These are phyloP conservation scores for Boletus patriciae DNA, from an alignment of 768 basidiomycete species.

Conservation along the genomic window DNA sequence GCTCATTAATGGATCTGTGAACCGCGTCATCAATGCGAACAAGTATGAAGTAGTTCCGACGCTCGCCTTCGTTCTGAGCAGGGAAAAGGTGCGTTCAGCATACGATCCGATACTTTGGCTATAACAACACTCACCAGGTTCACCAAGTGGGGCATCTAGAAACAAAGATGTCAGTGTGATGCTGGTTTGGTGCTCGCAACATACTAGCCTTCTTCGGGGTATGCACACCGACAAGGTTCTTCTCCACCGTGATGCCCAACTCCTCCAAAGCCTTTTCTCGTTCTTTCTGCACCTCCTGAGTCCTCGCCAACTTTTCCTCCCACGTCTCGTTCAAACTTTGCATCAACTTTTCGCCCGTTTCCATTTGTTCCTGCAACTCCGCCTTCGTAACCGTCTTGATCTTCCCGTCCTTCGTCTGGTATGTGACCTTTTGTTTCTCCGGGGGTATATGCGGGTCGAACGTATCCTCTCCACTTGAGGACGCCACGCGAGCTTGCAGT, in stretches of 20 bases:
- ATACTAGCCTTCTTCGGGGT: slow-evolving; percentile 84
- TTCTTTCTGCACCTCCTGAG: slow-evolving; percentile 94
- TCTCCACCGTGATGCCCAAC: slow-evolving; percentile 96
- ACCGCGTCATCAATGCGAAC: slow-evolving; percentile 9
- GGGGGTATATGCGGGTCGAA: slow-evolving; percentile 90
- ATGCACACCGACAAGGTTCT: slow-evolving; percentile 94
- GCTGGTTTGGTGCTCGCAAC: slow-evolving; percentile 3
- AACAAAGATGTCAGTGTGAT: slow-evolving; percentile 7
- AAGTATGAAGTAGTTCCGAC: not conserved
- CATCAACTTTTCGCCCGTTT: slow-evolving; percentile 94
- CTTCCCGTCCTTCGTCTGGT: slow-evolving; percentile 88
- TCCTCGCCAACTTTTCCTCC: slow-evolving; percentile 91
- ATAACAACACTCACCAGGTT: slow-evolving; percentile 68
- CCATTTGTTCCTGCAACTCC: slow-evolving; percentile 95
- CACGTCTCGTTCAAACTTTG: slow-evolving; percentile 91
- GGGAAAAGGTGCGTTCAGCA: slow-evolving; percentile 18
- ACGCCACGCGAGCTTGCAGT: slow-evolving; percentile 69
- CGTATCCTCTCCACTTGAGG: slow-evolving; percentile 64
- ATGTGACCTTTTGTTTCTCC: slow-evolving; percentile 93
- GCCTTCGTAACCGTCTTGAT: slow-evolving; percentile 96
- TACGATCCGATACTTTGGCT: not conserved
- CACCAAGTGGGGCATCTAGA: slow-evolving; percentile 89
- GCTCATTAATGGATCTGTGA: slow-evolving; percentile 89
- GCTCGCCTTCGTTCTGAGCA: slow-evolving; percentile 68
- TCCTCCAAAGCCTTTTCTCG: slow-evolving; percentile 97